Evolutionary conservation across 371 early-diverging fungal genomes (phyloP).

Genomic region (Syncephalastrum sp.): DNA sequence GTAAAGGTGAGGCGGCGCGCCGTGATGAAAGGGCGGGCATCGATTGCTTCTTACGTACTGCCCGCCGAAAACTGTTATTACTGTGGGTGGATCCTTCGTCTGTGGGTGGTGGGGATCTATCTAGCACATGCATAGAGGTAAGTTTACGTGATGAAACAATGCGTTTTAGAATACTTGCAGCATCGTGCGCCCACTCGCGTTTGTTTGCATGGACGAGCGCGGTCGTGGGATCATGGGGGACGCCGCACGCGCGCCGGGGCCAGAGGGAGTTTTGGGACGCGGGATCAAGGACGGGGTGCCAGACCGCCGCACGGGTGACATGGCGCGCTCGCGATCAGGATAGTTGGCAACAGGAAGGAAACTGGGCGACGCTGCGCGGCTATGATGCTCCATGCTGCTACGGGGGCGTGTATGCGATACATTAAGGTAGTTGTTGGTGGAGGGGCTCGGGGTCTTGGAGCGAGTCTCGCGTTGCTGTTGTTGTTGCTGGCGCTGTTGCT

Average conservation of each 20-base stretch:
- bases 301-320: conserved; percentile 24
- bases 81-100: background rate
- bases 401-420: conserved; percentile 17
- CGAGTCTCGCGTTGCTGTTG: conserved; percentile 11
- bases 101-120: background rate
- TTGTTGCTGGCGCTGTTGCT: conserved; percentile 7
- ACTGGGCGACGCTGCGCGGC: conserved; percentile 4
- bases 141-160: too few relatives aligned
- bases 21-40: conserved; percentile 21
- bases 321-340: conserved; percentile 16
- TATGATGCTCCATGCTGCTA: conserved; percentile 33
- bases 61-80: conserved; percentile 7
- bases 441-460: conserved; percentile 20
- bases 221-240: conserved; percentile 36
- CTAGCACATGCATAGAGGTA: too few relatives aligned
- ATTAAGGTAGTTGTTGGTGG: conserved; percentile 1
- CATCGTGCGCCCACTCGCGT: background rate
- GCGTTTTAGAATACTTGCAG: too few relatives aligned
- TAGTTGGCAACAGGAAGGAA: background rate
- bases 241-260: conserved; percentile 14
- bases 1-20: conserved; percentile 14
- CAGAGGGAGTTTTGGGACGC: conserved; percentile 41
- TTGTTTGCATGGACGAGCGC: conserved; percentile 19
- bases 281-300: conserved; percentile 51
- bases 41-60: conserved; percentile 30